Evolutionary conservation across 306 rosid genomes (phyloP).

Genomic region (Pterocarpus santalinus): DNA sequence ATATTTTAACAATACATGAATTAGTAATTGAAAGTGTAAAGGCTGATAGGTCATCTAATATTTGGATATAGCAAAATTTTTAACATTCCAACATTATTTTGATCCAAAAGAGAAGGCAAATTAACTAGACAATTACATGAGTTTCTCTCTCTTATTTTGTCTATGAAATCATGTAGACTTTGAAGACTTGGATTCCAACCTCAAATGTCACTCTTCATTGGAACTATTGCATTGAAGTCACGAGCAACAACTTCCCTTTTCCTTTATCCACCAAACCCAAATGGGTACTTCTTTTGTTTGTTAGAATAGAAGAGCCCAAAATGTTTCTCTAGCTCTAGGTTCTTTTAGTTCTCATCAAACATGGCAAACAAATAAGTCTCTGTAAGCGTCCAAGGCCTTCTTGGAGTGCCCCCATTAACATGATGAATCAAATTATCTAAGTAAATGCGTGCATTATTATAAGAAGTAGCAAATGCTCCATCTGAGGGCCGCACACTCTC

Average conservation of each 20-base stretch:
- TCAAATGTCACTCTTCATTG: constrained; percentile 55
- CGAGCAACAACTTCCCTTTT: not conserved
- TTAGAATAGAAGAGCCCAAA: constrained; percentile 52
- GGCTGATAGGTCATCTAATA: no score
- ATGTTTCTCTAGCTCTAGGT: constrained; percentile 50
- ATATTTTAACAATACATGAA: no score
- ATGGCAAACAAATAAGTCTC: constrained; percentile 56
- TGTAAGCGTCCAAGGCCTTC: constrained; percentile 54
- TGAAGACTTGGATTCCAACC: not conserved
- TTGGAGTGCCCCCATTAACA: constrained; percentile 65
- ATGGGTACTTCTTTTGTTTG: constrained; percentile 56
- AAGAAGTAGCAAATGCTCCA: constrained; percentile 55
- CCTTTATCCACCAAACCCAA: constrained; percentile 51
- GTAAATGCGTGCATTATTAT: constrained; percentile 63
- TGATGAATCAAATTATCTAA: constrained; percentile 61
- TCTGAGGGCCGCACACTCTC: constrained; percentile 81
- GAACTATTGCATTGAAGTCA: constrained; percentile 41
- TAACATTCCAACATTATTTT: no score
- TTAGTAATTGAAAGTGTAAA: no score
- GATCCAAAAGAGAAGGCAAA: no score
- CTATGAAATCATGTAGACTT: not conserved
- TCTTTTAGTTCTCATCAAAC: constrained; percentile 59
- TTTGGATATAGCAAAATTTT: no score
- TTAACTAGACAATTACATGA: no score
- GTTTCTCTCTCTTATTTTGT: no score